Evolutionary conservation across 768 basidiomycete genomes (phyloP).

Genomic region (Psilocybe sp.): DNA sequence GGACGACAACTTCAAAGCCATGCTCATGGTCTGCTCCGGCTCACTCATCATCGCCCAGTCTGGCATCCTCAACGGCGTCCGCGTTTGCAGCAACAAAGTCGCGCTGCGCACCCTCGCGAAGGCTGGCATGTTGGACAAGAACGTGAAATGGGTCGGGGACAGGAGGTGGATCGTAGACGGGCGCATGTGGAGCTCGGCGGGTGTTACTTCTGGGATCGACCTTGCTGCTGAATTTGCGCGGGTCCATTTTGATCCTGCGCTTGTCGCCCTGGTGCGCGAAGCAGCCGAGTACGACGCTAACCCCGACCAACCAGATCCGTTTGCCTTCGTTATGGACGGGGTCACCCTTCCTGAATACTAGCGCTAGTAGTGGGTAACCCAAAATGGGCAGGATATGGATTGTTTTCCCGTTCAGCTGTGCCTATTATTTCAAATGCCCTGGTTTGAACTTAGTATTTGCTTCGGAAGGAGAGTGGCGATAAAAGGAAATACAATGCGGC

Average conservation of each 20-base stretch:
- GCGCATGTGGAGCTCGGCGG: conserved; percentile 25
- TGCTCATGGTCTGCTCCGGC: conserved; percentile 24
- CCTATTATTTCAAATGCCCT: too few relatives aligned
- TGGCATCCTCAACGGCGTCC: conserved; percentile 22
- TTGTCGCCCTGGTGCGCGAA: conserved; percentile 17
- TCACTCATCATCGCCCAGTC: conserved; percentile 19
- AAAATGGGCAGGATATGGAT: too few relatives aligned
- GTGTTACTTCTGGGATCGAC: conserved; percentile 24
- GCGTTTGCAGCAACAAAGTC: conserved; percentile 21
- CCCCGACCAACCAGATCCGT: conserved; percentile 24
- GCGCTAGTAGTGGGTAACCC: too few relatives aligned
- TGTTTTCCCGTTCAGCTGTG: too few relatives aligned
- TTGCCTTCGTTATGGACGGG: conserved; percentile 20
- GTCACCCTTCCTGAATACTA: conserved; percentile 7
- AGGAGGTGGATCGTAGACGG: conserved; percentile 24
- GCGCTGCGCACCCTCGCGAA: conserved; percentile 9
- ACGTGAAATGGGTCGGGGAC: conserved; percentile 27
- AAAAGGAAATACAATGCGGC: too few relatives aligned
- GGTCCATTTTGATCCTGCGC: conserved; percentile 19
- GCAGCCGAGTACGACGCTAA: conserved; percentile 23
- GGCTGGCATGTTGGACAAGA: conserved; percentile 12
- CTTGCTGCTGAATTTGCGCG: conserved; percentile 24
- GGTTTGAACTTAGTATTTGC: too few relatives aligned
- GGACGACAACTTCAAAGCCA: conserved; percentile 15
- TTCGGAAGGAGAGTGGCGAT: too few relatives aligned